Evolutionary conservation across 2,329 filamentous ascomycete genomes (phyloP), one percentile per base, ranked within the genome.

Genomic region (Paecilomyces variotii): DNA sequence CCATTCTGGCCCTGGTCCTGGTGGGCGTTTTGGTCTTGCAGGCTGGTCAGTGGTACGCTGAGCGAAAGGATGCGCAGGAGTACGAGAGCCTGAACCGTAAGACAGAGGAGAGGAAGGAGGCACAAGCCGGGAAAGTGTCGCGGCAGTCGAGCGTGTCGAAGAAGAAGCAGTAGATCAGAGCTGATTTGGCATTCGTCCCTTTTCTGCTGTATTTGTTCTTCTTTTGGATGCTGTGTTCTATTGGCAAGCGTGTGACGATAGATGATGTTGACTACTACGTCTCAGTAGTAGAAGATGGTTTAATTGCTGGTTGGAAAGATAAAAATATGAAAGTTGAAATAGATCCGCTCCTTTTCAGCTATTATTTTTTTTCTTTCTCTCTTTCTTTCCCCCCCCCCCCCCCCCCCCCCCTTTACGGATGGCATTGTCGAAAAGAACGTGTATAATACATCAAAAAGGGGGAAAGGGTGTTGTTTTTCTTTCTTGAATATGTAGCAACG

Each of bases 1-100:
- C 94, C 2, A 99, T 99, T 71, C 77, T 97, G 59, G 94, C 93
- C 35, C 82, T 99, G 52, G 91, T 99, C 30, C 78, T 99, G 56
- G 87, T 97, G 2, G 94, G 94, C 4, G 90, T 99, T 9, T 74
- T 99, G 64, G 90, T 97, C 34, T 78, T 99, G 70, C 94, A 99
- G 84, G 91, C 91, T 24, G 94, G 94, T 10, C 91, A 97, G 82
- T 97, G 93, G 94, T 99, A 99, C 78, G 94, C 94, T 27, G 92
- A 97, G 82, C 84, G 90, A 71, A 95, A 95, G 78, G 92, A 97
- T 76, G 82, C 82, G 69, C 88, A 92, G 72, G 92, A 97, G 74
- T 81, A 83, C 58, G 85, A 84, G 69, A 83, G 85, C 71, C 81
- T 87, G 63, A 83, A 86, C 65, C 76, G 80, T 73, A 79, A 78